These are phyloP conservation scores for Blastomyces gilchristii DNA, from an alignment of 2,329 filamentous ascomycete species.

Conservation along the genomic window DNA sequence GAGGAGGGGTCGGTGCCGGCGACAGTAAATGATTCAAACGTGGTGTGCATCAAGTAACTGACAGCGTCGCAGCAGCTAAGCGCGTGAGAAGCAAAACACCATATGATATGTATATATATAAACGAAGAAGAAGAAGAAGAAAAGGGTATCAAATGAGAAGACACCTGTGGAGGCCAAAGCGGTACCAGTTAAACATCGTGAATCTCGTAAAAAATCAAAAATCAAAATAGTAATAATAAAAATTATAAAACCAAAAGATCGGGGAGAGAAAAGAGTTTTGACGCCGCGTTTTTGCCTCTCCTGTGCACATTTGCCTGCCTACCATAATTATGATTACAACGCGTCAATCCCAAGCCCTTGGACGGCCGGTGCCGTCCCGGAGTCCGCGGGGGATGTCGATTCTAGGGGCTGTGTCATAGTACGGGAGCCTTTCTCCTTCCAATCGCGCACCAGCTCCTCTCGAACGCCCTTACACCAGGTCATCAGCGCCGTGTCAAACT, in stretches of 20 bases:
- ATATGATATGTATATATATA: not conserved
- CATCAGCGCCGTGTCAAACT: conserved; percentile 73
- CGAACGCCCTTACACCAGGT: conserved; percentile 75
- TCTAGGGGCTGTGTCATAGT: not conserved
- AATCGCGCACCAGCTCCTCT: conserved; percentile 71
- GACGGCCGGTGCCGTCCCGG: not conserved
- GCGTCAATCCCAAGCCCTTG: conserved; percentile 5
- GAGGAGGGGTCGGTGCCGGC: not conserved
- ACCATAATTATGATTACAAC: not conserved
- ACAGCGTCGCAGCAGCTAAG: conserved; percentile 11
- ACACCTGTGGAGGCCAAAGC: conserved; percentile 5
- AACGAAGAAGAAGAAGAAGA: conserved; percentile 3
- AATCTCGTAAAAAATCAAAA: conserved; percentile 7
- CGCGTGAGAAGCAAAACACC: not conserved
- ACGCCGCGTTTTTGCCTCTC: not conserved
- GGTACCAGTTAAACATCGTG: conserved; percentile 14
- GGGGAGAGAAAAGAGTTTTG: not conserved
- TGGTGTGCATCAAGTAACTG: not conserved
- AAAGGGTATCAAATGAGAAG: conserved; percentile 17
- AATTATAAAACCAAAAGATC: not conserved
- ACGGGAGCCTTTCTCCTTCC: conserved; percentile 32
- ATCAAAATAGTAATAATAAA: not conserved
- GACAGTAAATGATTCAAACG: not conserved
- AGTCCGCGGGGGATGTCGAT: not conserved
- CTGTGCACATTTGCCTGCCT: not conserved